Evolutionary conservation across 306 rosid genomes (phyloP), one percentile per base, ranked within the genome.

Genomic region (Prunus armeniaca): DNA sequence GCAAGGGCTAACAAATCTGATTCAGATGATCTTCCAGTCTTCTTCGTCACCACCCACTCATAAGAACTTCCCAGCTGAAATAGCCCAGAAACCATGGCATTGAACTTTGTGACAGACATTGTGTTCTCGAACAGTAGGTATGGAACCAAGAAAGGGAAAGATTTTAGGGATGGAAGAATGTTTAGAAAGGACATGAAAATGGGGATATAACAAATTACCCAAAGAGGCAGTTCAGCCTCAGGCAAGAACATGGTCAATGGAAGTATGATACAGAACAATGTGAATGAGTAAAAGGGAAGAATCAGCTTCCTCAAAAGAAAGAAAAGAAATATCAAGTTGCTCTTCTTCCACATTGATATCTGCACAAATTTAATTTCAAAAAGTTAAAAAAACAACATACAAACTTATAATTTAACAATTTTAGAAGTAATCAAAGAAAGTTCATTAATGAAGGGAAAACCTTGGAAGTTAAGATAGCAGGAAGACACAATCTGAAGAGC

Each of bases 11-110:
- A 54, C 55, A 96, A 87, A 79, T 96, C 99, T 11, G 99, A 93
- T 82, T 92, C 99, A 0, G 99, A 96, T 18, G 99, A 86, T 54
- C 99, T 86, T 3, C 99, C 99, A 4, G 99, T 93, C 83, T 96
- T 96, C 90, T 96, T 96, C 8, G 99, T 96, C 78, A 92, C 98
- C 15, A 96, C 93, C 99, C 99, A 96, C 77, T 96, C 99, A 78
- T 96, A 93, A 45, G 99, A 88, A 71, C 99, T 96, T 76, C 98
- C 99, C 10, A 96, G 88, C 77, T 93, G 99, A 78, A 96, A 96
- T 18, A 96, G 82, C 17, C 99, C 99, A 0, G 99, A 96, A 67
- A 96, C 76, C 99, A 96, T 96, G 82, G 99, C 99, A 43, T 96
- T 91, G 99, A 96, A 96, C 80, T 96, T 96, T 77, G 99, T 96